A percentile compares a stretch with the other conserved stretches of the same genome.
Conservation (phyloP, 2,329 filamentous ascomycete species). For the Botrytis sinoallii region DNA sequence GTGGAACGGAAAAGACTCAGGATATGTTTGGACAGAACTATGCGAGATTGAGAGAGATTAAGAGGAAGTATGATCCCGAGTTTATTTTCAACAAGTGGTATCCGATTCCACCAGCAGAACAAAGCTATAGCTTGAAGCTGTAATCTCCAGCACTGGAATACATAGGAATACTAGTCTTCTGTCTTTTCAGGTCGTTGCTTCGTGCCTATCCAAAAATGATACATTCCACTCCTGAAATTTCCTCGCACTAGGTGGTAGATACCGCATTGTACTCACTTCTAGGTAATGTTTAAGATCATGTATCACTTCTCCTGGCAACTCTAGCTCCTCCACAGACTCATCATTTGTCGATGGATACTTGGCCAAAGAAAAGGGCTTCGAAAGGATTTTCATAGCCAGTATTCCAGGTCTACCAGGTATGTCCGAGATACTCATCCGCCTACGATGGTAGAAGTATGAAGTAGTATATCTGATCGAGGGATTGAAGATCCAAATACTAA, state of each 20-base stretch:
- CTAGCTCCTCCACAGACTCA: slow-evolving; percentile 51
- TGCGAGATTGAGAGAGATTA: neutral
- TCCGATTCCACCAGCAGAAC: neutral
- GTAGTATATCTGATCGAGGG: slow-evolving; percentile 5
- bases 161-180: neutral
- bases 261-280: slow-evolving; percentile 43
- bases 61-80: neutral
- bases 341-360: slow-evolving; percentile 25
- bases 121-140: neutral
- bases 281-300: slow-evolving; percentile 40
- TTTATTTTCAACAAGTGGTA: slow-evolving; percentile 5
- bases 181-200: slow-evolving; percentile 38
- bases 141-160: neutral
- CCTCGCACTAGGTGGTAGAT: slow-evolving; percentile 55
- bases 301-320: slow-evolving; percentile 52
- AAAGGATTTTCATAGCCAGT: slow-evolving; percentile 35
- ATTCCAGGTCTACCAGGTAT: slow-evolving; percentile 4
- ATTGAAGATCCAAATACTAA: slow-evolving; percentile 12
- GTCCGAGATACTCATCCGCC: neutral
- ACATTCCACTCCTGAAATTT: slow-evolving; percentile 66
- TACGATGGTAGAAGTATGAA: neutral
- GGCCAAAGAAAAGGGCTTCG: slow-evolving; percentile 22
- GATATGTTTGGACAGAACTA: neutral
- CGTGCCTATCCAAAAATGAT: slow-evolving; percentile 57
- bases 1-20: neutral